phyloP scores from a whole-genome alignment of 2,329 filamentous ascomycete species.

The Aspergillus vadensis region DNA sequence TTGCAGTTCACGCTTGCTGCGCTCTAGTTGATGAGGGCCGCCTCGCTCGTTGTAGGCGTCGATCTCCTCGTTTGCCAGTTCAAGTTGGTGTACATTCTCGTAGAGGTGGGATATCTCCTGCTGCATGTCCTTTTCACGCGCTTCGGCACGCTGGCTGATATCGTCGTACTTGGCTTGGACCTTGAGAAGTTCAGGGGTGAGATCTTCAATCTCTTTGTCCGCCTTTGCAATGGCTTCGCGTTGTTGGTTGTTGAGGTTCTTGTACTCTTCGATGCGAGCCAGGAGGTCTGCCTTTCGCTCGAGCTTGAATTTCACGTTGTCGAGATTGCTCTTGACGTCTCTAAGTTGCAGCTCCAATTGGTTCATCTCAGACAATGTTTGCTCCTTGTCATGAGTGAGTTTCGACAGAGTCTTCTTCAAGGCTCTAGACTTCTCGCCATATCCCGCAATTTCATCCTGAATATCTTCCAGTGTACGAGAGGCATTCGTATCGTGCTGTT shows the following conservation, averaged over 20 bases:
- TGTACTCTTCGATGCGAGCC: conserved; percentile 72
- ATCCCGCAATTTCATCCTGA: conserved; percentile 69
- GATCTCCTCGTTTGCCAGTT: conserved; percentile 74
- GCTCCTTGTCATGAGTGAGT: conserved; percentile 70
- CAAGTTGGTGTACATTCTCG: conserved; percentile 75
- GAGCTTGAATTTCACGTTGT: conserved; percentile 69
- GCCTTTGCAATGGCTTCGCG: conserved; percentile 68
- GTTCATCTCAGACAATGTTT: conserved; percentile 67
- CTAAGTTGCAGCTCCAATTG: conserved; percentile 75
- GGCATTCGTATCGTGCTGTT: conserved; percentile 68
- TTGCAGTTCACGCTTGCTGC: conserved; percentile 69
- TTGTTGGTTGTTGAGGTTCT: conserved; percentile 67
- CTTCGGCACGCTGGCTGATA: conserved; percentile 68
- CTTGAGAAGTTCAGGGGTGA: conserved; percentile 74
- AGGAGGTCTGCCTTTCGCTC: conserved; percentile 76
- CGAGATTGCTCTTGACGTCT: conserved; percentile 73
- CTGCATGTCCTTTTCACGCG: conserved; percentile 71
- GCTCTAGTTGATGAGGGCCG: conserved; percentile 70
- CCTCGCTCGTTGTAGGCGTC: conserved; percentile 75
- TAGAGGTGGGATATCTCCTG: conserved; percentile 71
- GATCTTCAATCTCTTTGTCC: conserved; percentile 71
- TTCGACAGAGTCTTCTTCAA: conserved; percentile 67
- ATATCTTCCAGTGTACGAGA: conserved; percentile 80
- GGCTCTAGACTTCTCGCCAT: conserved; percentile 67
- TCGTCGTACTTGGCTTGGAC: conserved; percentile 78